Conservation (phyloP, 2,329 filamentous ascomycete species). For the Colletotrichum magnum region DNA sequence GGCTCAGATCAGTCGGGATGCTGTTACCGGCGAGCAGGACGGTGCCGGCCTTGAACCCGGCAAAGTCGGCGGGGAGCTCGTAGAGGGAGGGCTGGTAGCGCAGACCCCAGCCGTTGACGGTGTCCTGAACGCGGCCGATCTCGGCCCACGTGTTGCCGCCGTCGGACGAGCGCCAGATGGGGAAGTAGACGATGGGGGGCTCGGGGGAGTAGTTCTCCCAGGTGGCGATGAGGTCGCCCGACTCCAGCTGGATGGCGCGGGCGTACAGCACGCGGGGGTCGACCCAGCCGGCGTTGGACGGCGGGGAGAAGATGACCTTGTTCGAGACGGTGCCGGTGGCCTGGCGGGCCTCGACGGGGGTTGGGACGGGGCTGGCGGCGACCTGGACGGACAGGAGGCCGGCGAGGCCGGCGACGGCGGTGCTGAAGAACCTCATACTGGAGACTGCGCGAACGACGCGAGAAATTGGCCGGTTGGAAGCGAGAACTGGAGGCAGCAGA, state of each 20-base stretch:
- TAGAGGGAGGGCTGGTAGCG: conserved; percentile 80
- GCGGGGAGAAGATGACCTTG: conserved; percentile 58
- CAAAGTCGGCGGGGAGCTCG: conserved; percentile 71
- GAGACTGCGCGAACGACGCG: not conserved
- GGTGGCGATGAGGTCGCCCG: conserved; percentile 64
- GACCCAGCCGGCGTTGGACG: conserved; percentile 56
- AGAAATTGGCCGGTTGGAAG: not conserved
- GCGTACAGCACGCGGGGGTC: conserved; percentile 60
- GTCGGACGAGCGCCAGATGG: conserved; percentile 66
- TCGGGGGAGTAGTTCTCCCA: conserved; percentile 72
- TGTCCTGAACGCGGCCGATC: conserved; percentile 74
- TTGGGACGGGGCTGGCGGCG: conserved; percentile 31
- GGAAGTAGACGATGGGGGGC: conserved; percentile 68
- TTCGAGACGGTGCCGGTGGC: conserved; percentile 42
- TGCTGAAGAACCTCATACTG: conserved; percentile 33
- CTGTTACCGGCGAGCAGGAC: conserved; percentile 74
- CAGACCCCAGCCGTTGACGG: conserved; percentile 74
- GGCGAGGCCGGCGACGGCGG: conserved; percentile 30
- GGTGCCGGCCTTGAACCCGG: conserved; percentile 72
- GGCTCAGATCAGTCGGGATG: conserved; percentile 70
- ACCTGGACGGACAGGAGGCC: conserved; percentile 28
- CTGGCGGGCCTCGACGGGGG: conserved; percentile 35
- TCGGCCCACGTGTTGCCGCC: conserved; percentile 73
- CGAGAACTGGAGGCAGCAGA: not conserved
- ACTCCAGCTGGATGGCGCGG: conserved; percentile 58